Evolutionary conservation across 345 rosid genomes (phyloP).

Genomic region (Psidium friedrichsthalianum): DNA sequence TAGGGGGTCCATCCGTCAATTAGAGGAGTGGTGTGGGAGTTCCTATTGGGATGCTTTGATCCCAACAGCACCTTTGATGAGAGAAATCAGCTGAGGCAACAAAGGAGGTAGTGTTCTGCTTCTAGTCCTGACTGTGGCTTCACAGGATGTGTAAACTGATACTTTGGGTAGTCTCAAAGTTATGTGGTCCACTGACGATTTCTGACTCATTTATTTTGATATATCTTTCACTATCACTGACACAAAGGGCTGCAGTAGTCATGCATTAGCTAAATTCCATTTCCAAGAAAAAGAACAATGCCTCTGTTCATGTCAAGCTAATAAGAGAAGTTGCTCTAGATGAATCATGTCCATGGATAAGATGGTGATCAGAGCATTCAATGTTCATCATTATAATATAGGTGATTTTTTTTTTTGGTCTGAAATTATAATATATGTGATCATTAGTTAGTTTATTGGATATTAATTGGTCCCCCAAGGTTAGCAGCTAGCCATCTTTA

Average conservation of each 20-base stretch:
- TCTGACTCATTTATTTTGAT: neutral
- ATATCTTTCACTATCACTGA: neutral
- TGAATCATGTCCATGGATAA: neutral
- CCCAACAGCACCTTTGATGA: conserved; percentile 82
- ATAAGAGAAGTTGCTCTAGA: neutral
- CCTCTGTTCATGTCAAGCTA: neutral
- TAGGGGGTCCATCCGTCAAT: conserved; percentile 97
- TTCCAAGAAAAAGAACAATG: neutral
- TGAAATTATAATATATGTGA: neutral
- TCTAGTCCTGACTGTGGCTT: neutral
- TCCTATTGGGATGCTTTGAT: conserved; percentile 86
- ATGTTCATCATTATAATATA: neutral
- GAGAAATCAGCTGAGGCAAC: conserved; percentile 47
- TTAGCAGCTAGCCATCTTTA: neutral
- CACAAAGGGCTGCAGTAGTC: neutral
- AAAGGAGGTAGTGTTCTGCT: conserved; percentile 45
- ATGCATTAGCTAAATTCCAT: neutral
- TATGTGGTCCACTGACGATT: neutral
- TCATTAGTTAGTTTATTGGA: neutral
- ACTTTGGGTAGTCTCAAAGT: neutral
- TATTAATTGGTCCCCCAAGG: neutral
- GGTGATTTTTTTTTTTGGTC: neutral
- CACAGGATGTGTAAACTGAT: neutral
- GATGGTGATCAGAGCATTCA: neutral
- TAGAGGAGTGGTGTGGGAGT: conserved; percentile 90